A percentile compares a stretch with the other conserved stretches of the same genome.
phyloP scores from a whole-genome alignment of 2,329 filamentous ascomycete species.

The Fusarium citri region DNA sequence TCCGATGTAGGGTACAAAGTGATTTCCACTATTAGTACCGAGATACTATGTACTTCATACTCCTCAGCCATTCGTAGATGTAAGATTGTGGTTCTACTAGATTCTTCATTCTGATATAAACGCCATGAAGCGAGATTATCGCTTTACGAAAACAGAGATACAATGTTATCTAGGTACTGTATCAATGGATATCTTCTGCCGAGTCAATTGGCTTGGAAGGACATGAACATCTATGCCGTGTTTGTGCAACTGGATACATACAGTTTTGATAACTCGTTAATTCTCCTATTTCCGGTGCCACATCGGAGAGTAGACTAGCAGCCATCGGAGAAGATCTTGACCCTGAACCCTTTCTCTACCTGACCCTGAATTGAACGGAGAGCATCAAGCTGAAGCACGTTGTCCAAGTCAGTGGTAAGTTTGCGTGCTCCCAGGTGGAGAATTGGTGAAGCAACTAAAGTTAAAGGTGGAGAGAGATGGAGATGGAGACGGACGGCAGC shows the following conservation, averaged over 20 bases:
- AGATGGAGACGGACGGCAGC: slow-evolving; percentile 27
- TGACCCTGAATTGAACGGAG: slow-evolving; percentile 16
- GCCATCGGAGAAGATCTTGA: slow-evolving; percentile 18
- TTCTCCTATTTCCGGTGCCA: neutral
- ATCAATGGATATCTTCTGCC: neutral
- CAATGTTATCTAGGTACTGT: neutral
- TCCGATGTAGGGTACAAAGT: neutral
- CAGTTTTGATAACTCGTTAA: slow-evolving; percentile 1
- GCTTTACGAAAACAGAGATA: neutral
- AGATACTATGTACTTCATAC: neutral
- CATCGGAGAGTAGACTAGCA: slow-evolving; percentile 4
- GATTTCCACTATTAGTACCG: neutral
- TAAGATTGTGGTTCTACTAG: neutral
- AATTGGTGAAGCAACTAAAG: slow-evolving; percentile 29
- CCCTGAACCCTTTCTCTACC: neutral
- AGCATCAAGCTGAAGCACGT: slow-evolving; percentile 26
- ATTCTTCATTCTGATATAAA: neutral
- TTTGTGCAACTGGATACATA: slow-evolving; percentile 7
- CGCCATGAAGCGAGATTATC: neutral
- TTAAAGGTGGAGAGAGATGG: slow-evolving; percentile 14
- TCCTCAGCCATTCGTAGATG: neutral
- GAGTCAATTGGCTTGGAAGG: neutral
- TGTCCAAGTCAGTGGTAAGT: slow-evolving; percentile 31
- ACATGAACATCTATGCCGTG: slow-evolving; percentile 23
- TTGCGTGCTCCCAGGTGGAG: slow-evolving; percentile 37